Base-by-base conservation (phyloP, 2,329 filamentous ascomycete species). In the Colletotrichum neosansevieriae region DNA sequence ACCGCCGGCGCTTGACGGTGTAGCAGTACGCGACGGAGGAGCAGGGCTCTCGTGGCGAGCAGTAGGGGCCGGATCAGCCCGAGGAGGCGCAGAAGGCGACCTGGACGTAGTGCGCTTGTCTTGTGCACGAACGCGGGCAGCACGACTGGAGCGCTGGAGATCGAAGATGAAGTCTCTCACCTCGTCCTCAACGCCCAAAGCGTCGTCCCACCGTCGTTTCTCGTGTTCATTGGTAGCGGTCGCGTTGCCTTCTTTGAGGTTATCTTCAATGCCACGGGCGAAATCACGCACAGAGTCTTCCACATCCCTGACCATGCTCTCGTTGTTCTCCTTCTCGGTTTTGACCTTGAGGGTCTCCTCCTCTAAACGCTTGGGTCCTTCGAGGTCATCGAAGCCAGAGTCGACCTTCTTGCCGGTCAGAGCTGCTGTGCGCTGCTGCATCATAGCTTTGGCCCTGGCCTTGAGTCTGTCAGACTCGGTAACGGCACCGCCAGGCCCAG, bases 91-190 rank as follows among this genome's bases (percentile, higher is more conserved):
- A 11, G 79, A 78, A 13, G 79, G 75, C 17, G 80, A 76, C 57
- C 77, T 65, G 53, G 80, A 76, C 36, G 83, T 79, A 19, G 81
- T 79, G 29, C 84, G 83, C 63, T 81, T 86, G 69, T 89, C 90
- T 76, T 87, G 89, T 56, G 83, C 81, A 67, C 87, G 85, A 66
- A 97, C 81, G 67, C 91, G 90, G 60, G 93, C 86, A 71, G 93
- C 86, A 72, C 94, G 89, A 78, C 94, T 97, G 70, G 91, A 92
- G 70, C 95, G 90, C 78, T 98, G 94, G 60, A 99, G 83, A 73
- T 98, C 96, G 77, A 96, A 98, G 77, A 99, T 99, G 79, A 99
- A 98, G 76, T 99, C 96, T 75, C 94, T 93, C 70, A 98, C 92
- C 75, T 97, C 94, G 75, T 99, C 95, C 77, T 99, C 96, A 32